These are phyloP conservation scores for Trifolium fragiferum DNA, from an alignment of 306 rosid species.

Conservation along the genomic window DNA sequence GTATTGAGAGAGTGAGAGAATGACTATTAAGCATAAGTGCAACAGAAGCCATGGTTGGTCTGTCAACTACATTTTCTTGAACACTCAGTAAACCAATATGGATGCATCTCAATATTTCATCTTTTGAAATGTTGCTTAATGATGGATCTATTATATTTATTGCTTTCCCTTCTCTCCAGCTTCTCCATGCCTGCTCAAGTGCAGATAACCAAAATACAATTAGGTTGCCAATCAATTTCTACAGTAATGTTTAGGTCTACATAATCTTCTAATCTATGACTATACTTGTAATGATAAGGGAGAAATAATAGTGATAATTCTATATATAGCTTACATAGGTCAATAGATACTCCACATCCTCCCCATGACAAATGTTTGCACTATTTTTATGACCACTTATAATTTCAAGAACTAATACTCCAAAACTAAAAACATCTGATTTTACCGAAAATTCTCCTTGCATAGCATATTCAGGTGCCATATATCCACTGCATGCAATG, in stretches of 20 bases:
- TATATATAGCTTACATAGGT: constrained; percentile 54
- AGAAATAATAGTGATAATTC: not conserved
- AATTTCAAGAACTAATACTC: constrained; percentile 59
- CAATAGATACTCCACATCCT: constrained; percentile 38
- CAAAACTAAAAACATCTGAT: constrained; percentile 61
- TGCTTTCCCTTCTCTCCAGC: constrained; percentile 47
- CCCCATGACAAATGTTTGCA: constrained; percentile 14
- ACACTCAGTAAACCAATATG: constrained; percentile 59
- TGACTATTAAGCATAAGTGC: constrained; percentile 45
- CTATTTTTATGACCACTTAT: constrained; percentile 52
- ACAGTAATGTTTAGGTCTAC: not conserved
- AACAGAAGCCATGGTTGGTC: constrained; percentile 57
- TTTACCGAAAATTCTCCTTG: constrained; percentile 53
- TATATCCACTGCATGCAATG: constrained; percentile 54
- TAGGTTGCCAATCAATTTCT: not conserved
- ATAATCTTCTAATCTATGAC: not conserved
- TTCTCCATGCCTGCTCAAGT: constrained; percentile 51
- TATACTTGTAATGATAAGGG: not conserved
- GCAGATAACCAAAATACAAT: not conserved
- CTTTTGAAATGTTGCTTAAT: constrained; percentile 15
- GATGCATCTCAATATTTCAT: constrained; percentile 57
- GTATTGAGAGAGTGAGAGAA: constrained; percentile 13
- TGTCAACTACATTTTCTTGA: constrained; percentile 48
- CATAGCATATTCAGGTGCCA: constrained; percentile 67
- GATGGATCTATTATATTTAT: constrained; percentile 46